Base-by-base conservation (phyloP, 768 basidiomycete genomes). In the Trametes cubensis region DNA sequence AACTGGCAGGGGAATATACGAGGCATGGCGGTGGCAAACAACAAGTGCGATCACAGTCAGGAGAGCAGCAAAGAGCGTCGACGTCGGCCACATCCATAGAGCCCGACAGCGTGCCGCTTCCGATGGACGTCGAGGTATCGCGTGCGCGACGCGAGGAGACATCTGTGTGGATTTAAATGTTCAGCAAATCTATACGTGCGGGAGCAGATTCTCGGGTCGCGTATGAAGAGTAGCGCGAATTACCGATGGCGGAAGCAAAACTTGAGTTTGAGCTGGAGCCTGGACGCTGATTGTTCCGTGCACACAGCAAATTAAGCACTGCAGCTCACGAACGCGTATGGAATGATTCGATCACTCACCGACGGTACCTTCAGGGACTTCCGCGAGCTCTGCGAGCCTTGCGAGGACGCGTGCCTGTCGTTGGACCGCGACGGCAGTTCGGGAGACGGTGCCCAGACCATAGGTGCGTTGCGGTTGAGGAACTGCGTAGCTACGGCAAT, bases 11-110 rank as follows among this genome's bases (percentile, higher is more conserved):
- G 15, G 62, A 59, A 48, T 59, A 63, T 4, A 63, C 30, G 8
- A 63, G 62, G 39, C 52, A n/a, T n/a, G n/a, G 53, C 15, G 62
- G 62, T 10, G 61, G 61, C 11, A 58, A 55, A 48, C 52, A 63
- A 15, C 6, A 28, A 17, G 52, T 45, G 45, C 55, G 57, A 18
- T 49, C 53, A 23, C 57, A 63, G 15, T 63, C 42, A 3, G 42
- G 30, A 26, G 57, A 58, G 40, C 46, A 55, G 47, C 39, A 58
- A 2, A 47, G 17, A 6, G 41, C 25, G 14, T 40, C 40, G n/a
- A 28, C 49, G 15, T 46, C 50, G 21, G 13, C 18, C 11, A 17
- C 23, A 13, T 52, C 42, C 23, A 30, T 28, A 11, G 53, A 30
- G 4, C 20, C 49, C 6, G 48, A 40, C 30, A 45, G 38, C 11